These are phyloP conservation scores for Vanderwaltozyma tropicalis DNA, from an alignment of 805 yeast species.

Conservation along the genomic window DNA sequence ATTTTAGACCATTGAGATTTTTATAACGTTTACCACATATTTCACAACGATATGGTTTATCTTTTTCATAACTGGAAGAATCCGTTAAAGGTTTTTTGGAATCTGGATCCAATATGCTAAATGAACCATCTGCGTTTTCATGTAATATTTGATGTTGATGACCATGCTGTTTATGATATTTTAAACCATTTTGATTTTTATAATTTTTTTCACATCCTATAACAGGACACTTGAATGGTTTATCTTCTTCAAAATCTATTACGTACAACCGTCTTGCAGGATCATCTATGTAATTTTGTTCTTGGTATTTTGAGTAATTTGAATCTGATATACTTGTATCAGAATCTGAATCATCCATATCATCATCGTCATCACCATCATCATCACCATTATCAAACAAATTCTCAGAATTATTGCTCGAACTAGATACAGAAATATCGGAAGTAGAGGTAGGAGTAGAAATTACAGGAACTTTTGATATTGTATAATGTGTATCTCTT, in stretches of 20 bases:
- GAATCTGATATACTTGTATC: constrained; percentile 1
- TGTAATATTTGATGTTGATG: constrained; percentile 91
- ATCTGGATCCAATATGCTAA: constrained; percentile 85
- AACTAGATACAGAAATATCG: no score
- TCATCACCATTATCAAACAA: constrained; percentile 12
- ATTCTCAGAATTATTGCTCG: background rate
- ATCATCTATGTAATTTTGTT: constrained; percentile 86
- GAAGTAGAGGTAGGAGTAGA: no score
- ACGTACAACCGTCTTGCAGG: constrained; percentile 93
- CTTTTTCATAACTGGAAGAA: constrained; percentile 91
- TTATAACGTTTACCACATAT: constrained; percentile 96
- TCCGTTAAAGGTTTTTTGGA: constrained; percentile 83
- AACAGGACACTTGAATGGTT: constrained; percentile 96
- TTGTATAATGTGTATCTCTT: no score
- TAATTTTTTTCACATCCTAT: constrained; percentile 96
- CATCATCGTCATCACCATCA: constrained; percentile 21
- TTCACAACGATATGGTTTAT: constrained; percentile 96
- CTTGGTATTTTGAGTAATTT: constrained; percentile 12
- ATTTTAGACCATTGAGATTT: constrained; percentile 90
- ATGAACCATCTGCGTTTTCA: constrained; percentile 87
- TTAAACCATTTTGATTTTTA: constrained; percentile 94
- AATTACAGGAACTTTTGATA: no score
- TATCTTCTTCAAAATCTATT: constrained; percentile 81
- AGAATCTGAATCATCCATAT: background rate
- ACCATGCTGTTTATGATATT: constrained; percentile 91